These are phyloP conservation scores for Fomitopsis palustris DNA, from an alignment of 1,284 basidiomycete species.

Conservation along the genomic window DNA sequence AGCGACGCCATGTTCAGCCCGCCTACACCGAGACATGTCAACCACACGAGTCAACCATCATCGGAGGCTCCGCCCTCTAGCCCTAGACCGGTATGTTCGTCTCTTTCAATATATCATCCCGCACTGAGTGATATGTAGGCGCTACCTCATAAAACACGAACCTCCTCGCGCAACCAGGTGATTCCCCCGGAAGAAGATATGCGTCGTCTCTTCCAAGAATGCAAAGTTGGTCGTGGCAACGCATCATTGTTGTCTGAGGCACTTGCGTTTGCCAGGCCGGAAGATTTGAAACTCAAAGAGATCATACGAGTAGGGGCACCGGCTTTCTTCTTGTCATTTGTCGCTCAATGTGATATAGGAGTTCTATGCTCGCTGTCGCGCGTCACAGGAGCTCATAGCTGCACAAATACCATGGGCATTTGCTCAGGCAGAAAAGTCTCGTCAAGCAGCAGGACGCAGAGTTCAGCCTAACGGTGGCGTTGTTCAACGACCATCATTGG, in stretches of 20 bases:
- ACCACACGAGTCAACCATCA: constrained; percentile 6
- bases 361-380: constrained; percentile 66
- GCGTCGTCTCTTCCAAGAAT: constrained; percentile 72
- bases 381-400: constrained; percentile 70
- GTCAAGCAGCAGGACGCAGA: constrained; percentile 21
- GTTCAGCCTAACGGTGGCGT: constrained; percentile 14
- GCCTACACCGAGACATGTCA: constrained; percentile 32
- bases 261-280: constrained; percentile 59
- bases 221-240: constrained; percentile 71
- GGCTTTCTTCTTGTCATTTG: not conserved
- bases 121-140: constrained; percentile 3
- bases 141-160: constrained; percentile 21
- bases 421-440: constrained; percentile 63
- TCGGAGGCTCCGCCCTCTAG: constrained; percentile 4
- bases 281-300: constrained; percentile 53
- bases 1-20: constrained; percentile 77
- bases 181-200: constrained; percentile 78
- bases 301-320: constrained; percentile 56
- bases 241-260: constrained; percentile 64
- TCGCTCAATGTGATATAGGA: constrained; percentile 42
- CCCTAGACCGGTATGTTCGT: constrained; percentile 14
- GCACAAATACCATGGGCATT: constrained; percentile 80
- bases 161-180: constrained; percentile 49
- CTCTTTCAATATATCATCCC: not conserved
- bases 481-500: constrained; percentile 13